Evolutionary conservation across 306 rosid genomes (phyloP).

Genomic region (Neltuma alba): DNA sequence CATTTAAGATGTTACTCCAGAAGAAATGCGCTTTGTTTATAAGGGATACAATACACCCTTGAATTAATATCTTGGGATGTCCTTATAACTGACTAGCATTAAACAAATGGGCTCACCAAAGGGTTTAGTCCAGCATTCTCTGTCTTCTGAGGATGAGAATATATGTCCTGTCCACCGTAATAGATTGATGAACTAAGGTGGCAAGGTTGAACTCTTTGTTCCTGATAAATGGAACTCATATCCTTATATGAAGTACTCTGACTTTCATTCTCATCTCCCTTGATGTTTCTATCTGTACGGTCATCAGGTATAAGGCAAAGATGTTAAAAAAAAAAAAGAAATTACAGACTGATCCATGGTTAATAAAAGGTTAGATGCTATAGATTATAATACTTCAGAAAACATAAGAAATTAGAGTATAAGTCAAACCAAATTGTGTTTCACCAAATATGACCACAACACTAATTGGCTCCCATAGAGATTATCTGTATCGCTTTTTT

Average conservation of each 20-base stretch:
- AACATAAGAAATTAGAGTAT: not conserved
- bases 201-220: constrained; percentile 82
- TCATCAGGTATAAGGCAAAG: not conserved
- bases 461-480: not conserved
- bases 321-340: not conserved
- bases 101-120: constrained; percentile 41
- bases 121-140: constrained; percentile 47
- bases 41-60: not conserved
- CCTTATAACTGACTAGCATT: not conserved
- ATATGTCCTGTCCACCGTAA: constrained; percentile 91
- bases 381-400: not conserved
- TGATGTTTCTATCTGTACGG: constrained; percentile 48
- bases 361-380: not conserved
- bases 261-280: constrained; percentile 45
- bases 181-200: constrained; percentile 91
- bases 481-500: not conserved
- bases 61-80: not conserved
- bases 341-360: not conserved
- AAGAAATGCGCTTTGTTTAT: not conserved
- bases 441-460: not conserved
- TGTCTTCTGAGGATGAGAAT: constrained; percentile 57
- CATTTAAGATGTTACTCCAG: not conserved
- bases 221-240: constrained; percentile 59
- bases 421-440: not conserved
- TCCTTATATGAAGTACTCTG: constrained; percentile 48